Evolutionary conservation across 2,329 filamentous ascomycete species (phyloP), one percentile per base, ranked within the genome.

Genomic region (Xylaria multiplex): DNA sequence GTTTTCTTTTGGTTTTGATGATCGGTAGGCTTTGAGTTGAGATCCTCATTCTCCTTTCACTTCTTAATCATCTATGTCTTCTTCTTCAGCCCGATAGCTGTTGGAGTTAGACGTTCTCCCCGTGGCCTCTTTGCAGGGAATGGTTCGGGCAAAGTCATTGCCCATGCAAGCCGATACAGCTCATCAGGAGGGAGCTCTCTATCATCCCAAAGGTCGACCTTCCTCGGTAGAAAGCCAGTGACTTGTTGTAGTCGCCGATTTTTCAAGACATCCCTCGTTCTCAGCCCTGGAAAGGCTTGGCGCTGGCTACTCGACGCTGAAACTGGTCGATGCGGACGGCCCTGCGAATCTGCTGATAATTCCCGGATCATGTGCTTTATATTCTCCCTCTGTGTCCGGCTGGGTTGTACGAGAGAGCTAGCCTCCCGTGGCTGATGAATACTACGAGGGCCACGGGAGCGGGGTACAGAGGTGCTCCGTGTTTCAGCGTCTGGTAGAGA

Each of bases 51-150:
- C 16, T 16, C 30, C 1, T n/a, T 6, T 64, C 37, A 19, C 37
- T 24, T 5, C 13, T 19, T 37, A 5, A 16, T 2, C 1, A 13
- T 40, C 30, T 40, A 57, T 35, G 40, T 55, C 30, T 58, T 46
- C 30, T 58, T 46, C 32, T 49, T 50, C 24, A 32, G 42, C 14
- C 55, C 40, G 6, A 6, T n/a, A 14, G 42, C 35, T 37, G 13
- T 54, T 14, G 35, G 52, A 1, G n/a, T 48, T 58, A 62, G 52
- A 59, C 53, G 35, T 71, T 72, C 24, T 65, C 72, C 53, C 13
- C 61, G 70, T n/a, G 73, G 72, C 35, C 70, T 67, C 56, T 69
- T 72, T 24, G 50, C 48, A n/a, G 70, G 71, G 35, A 68, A 75
- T 3, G 45, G 13, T 27, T 74, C 70, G 32, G 71, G 72, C 22